These are phyloP conservation scores for Neonectria coccinea DNA, from an alignment of 2,329 filamentous ascomycete species.

Conservation along the genomic window DNA sequence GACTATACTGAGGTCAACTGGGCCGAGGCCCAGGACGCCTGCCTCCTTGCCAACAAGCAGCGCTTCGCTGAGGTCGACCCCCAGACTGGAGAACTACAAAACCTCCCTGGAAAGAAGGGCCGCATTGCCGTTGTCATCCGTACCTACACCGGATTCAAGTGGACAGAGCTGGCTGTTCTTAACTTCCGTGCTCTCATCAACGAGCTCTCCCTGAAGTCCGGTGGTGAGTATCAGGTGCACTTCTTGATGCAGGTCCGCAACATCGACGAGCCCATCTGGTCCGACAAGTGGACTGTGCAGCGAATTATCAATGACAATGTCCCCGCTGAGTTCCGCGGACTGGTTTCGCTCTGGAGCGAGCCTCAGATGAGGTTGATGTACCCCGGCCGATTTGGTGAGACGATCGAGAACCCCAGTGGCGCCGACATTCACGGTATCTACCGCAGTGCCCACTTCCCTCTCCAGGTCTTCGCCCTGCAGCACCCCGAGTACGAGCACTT, in stretches of 20 bases:
- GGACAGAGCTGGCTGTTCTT: constrained; percentile 81
- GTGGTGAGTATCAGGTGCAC: constrained; percentile 85
- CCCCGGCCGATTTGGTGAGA: constrained; percentile 74
- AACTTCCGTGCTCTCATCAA: constrained; percentile 85
- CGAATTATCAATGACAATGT: constrained; percentile 74
- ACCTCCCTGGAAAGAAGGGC: constrained; percentile 54
- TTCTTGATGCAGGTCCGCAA: constrained; percentile 89
- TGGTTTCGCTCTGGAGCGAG: constrained; percentile 88
- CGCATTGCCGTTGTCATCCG: constrained; percentile 83
- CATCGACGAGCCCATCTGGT: constrained; percentile 82
- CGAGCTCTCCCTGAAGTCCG: constrained; percentile 81
- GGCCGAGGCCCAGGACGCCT: constrained; percentile 65
- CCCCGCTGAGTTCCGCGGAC: constrained; percentile 80
- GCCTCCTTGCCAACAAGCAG: constrained; percentile 69
- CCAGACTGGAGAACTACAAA: constrained; percentile 52
- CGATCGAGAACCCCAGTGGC: constrained; percentile 69
- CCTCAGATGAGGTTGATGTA: constrained; percentile 86
- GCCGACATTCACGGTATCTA: constrained; percentile 76
- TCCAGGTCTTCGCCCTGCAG: constrained; percentile 72
- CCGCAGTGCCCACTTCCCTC: constrained; percentile 71
- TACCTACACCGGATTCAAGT: constrained; percentile 83
- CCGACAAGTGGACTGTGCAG: constrained; percentile 79
- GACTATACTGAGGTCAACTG: constrained; percentile 68
- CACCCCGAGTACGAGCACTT: constrained; percentile 75
- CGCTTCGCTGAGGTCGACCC: constrained; percentile 64